phyloP scores from a whole-genome alignment of 805 yeast species.

The Kluyveromyces dobzhanskii region DNA sequence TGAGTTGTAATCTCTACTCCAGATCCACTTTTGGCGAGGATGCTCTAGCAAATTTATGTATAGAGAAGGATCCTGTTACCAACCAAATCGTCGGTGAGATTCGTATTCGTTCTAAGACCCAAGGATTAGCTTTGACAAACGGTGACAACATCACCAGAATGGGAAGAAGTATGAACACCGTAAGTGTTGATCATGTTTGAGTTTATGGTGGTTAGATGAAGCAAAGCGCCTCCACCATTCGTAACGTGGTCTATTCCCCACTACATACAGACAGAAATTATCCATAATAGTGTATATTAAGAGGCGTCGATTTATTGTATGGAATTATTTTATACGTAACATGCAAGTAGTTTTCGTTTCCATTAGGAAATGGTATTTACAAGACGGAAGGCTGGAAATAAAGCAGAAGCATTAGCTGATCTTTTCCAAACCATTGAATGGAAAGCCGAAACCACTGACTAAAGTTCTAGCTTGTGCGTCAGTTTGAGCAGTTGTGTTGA shows the following conservation, averaged over 20 bases:
- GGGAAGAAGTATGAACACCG: constrained; percentile 47
- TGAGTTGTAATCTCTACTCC: constrained; percentile 91
- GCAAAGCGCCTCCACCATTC: too few species aligned
- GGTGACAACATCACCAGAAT: constrained; percentile 91
- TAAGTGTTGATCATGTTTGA: constrained; percentile 28
- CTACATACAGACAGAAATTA: neutral
- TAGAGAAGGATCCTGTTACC: constrained; percentile 60
- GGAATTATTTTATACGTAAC: too few species aligned
- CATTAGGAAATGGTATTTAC: neutral
- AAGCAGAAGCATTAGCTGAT: neutral
- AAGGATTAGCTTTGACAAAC: constrained; percentile 88
- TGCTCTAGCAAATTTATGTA: constrained; percentile 90
- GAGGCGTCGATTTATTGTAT: neutral
- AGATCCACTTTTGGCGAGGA: constrained; percentile 94
- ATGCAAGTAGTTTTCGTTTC: neutral
- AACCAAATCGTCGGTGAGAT: constrained; percentile 88
- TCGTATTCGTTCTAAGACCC: constrained; percentile 94
- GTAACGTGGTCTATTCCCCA: too few species aligned
- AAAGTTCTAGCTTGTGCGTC: constrained; percentile 84
- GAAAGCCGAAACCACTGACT: constrained; percentile 73
- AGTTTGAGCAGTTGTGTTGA: constrained; percentile 83
- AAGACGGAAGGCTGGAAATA: neutral
- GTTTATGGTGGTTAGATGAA: too few species aligned
- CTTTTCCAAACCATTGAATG: constrained; percentile 42
- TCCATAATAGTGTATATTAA: neutral